Base-by-base conservation (phyloP, 2,329 filamentous ascomycete genomes). In the Trichoderma sp. region DNA sequence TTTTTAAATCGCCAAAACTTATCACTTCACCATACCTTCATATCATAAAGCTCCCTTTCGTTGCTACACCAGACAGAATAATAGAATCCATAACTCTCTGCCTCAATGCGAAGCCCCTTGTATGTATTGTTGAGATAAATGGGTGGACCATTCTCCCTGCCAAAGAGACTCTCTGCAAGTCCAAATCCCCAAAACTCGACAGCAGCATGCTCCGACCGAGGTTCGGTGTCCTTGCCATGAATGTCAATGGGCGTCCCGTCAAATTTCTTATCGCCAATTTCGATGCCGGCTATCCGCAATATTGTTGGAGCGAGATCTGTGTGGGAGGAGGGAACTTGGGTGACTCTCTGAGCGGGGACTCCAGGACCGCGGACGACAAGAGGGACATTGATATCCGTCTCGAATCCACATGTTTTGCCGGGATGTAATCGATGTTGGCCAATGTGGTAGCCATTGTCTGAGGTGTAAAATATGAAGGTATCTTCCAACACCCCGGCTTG, bases 11-110 rank as follows among this genome's bases (percentile, higher is more conserved):
- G 13, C 32, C n/a, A 12, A 6, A 17, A 6, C 20, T n/a, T 8
- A 58, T 36, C 63, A 30, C 3, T 63, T 9, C 17, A 6, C 62
- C 75, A 8, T 73, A 76, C 88, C 75, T 82, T 86, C 50, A 91
- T 76, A 73, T 92, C 85, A 76, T 92, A 93, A 2, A 91, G 84
- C 77, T 93, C 90, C 70, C 88, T 87, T 76, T 92, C 90, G 66
- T 89, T 88, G 15, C 81, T 91, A 76, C 91, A 93, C 90, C 90
- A 93, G 0, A 92, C 88, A 0, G 88, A 86, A 75, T 93, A 93
- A 73, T 89, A 88, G 6, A 92, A 77, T 75, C 86, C 88, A 76
- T 92, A 92, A 5, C 81, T 79, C 2, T 84, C 77, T 0, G 84
- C 81, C 4, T 88, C 81, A 6, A 91, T 79, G n/a, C 88, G 84